phyloP scores from a whole-genome alignment of 805 yeast genomes.

The Barnettozyma wickerhamii region DNA sequence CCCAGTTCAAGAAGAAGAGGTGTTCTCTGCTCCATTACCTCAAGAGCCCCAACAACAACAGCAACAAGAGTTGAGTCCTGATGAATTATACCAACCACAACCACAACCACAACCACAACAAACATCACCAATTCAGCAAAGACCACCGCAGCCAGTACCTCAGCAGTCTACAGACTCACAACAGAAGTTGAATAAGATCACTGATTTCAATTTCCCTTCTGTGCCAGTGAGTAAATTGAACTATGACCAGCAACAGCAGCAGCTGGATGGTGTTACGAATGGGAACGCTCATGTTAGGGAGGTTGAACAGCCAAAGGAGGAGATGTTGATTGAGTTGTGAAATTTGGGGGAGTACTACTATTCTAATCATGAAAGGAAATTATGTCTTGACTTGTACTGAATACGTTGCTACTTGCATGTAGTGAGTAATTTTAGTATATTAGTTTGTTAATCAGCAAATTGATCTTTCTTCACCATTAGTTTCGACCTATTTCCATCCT shows the following conservation, averaged over 20 bases:
- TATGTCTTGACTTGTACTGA: no score
- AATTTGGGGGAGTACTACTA: no score
- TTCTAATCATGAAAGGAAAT: no score
- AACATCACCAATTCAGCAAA: conserved; percentile 12
- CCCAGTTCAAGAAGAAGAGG: conserved; percentile 1
- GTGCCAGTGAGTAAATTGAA: conserved; percentile 31
- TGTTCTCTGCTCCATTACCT: conserved; percentile 8
- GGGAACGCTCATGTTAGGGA: background rate
- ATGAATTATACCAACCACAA: conserved; percentile 2
- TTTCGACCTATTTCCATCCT: no score
- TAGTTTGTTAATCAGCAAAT: no score
- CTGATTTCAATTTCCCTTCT: conserved; percentile 36
- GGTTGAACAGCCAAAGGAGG: conserved; percentile 17
- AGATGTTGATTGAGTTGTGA: conserved; percentile 32
- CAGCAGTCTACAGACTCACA: conserved; percentile 8
- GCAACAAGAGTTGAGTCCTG: conserved; percentile 8
- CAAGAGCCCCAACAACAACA: conserved; percentile 4
- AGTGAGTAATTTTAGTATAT: no score
- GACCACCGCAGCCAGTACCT: conserved; percentile 8
- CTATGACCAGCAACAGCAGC: conserved; percentile 1
- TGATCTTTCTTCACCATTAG: no score
- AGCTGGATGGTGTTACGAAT: background rate
- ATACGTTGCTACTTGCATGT: no score
- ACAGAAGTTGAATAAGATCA: conserved; percentile 19
- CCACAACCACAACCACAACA: conserved; percentile 7